These are phyloP conservation scores for Penicillium sp. DNA, from an alignment of 2,329 filamentous ascomycete species.

Conservation along the genomic window DNA sequence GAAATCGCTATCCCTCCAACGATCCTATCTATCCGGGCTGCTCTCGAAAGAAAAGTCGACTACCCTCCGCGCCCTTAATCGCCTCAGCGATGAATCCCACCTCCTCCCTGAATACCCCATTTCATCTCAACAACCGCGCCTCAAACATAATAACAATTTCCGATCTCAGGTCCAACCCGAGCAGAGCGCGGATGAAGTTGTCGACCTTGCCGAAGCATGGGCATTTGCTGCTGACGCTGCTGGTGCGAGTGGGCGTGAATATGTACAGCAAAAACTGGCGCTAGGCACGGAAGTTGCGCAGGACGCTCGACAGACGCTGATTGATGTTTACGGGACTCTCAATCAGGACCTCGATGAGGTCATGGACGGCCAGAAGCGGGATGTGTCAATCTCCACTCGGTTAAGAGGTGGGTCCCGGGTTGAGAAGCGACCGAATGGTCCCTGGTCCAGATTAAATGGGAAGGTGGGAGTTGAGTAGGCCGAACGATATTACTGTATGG, in stretches of 20 bases:
- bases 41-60: conserved; percentile 42
- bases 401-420: conserved; percentile 18
- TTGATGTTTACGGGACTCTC: conserved; percentile 35
- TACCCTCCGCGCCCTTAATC: conserved; percentile 38
- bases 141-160: conserved; percentile 34
- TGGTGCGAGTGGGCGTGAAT: conserved; percentile 30
- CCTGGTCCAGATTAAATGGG: conserved; percentile 41
- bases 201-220: conserved; percentile 41
- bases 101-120: conserved; percentile 46
- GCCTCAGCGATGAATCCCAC: conserved; percentile 45
- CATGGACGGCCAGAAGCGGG: conserved; percentile 18
- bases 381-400: conserved; percentile 25
- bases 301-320: conserved; percentile 31
- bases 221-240: conserved; percentile 42
- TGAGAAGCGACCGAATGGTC: conserved; percentile 32
- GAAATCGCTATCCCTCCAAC: conserved; percentile 39
- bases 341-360: conserved; percentile 36
- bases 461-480: conserved; percentile 26
- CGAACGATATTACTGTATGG: background rate
- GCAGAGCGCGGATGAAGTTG: conserved; percentile 30
- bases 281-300: conserved; percentile 33
- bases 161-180: conserved; percentile 21
- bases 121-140: conserved; percentile 36
- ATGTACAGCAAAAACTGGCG: conserved; percentile 34
- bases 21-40: conserved; percentile 38